phyloP scores from a whole-genome alignment of 345 rosid species.

The Euclidium syriacum region DNA sequence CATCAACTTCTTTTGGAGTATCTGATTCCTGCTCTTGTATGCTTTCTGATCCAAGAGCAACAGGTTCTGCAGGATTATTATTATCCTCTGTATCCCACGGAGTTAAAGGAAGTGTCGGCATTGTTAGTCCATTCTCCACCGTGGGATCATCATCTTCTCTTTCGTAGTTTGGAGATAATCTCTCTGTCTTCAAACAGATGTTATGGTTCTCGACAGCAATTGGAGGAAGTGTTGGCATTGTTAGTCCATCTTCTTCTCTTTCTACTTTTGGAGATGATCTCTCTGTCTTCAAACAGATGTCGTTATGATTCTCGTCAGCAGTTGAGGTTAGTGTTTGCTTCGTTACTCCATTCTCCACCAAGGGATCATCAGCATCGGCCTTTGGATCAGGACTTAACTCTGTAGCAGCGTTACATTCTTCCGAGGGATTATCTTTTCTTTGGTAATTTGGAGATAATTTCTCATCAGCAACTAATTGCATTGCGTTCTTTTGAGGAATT shows the following conservation, averaged over 20 bases:
- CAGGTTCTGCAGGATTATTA: background rate
- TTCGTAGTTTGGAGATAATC: background rate
- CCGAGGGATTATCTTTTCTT: background rate
- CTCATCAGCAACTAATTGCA: too few relatives aligned
- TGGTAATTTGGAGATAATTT: too few relatives aligned
- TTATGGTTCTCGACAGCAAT: too few relatives aligned
- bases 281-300: background rate
- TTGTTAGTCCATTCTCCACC: background rate
- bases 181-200: too few relatives aligned
- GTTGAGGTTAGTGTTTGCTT: too few relatives aligned
- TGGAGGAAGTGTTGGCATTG: background rate
- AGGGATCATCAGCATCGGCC: too few relatives aligned
- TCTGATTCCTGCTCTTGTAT: conserved; percentile 14
- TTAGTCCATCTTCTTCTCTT: conserved; percentile 9
- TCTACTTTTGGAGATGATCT: background rate
- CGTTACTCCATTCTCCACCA: too few relatives aligned
- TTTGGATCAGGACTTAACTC: too few relatives aligned
- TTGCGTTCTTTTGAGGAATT: background rate
- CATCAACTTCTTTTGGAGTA: background rate
- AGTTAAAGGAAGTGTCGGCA: background rate
- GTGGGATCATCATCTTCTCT: conserved; percentile 13
- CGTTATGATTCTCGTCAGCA: conserved; percentile 13
- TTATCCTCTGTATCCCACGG: background rate
- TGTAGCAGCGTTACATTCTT: background rate
- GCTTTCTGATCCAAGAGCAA: background rate